Evolutionary conservation across 2,329 filamentous ascomycete species (phyloP).

Genomic region (Fusarium sp.): DNA sequence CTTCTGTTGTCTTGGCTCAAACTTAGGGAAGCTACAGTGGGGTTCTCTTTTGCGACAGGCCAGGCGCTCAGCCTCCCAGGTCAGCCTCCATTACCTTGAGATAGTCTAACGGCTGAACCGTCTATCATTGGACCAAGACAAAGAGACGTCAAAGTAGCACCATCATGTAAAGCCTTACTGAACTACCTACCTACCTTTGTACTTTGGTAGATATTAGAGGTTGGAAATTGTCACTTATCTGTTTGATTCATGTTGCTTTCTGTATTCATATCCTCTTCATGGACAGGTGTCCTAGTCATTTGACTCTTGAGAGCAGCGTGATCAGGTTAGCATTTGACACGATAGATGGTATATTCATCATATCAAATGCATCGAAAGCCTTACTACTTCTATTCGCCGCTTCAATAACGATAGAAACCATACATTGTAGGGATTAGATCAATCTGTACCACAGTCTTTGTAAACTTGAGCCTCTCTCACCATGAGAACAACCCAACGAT

Average conservation of each 20-base stretch:
- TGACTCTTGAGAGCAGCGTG: background rate
- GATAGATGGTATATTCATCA: background rate
- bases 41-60: slow-evolving; percentile 12
- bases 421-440: background rate
- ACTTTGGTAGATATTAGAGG: background rate
- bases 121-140: slow-evolving; percentile 17
- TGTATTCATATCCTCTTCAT: background rate
- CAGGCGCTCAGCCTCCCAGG: background rate
- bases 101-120: background rate
- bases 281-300: background rate
- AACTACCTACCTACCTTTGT: background rate
- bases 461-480: background rate
- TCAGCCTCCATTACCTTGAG: background rate
- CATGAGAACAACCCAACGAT: background rate
- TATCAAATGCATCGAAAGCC: background rate
- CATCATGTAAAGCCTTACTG: background rate
- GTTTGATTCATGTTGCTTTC: background rate
- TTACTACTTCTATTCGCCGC: background rate
- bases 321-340: background rate
- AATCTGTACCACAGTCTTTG: background rate
- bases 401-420: background rate
- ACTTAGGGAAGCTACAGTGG: slow-evolving; percentile 3
- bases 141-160: slow-evolving; percentile 12
- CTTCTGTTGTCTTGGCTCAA: background rate
- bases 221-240: background rate